Evolutionary conservation across 1,139 yeast species (phyloP).

Genomic region (Zygoascus sp.): DNA sequence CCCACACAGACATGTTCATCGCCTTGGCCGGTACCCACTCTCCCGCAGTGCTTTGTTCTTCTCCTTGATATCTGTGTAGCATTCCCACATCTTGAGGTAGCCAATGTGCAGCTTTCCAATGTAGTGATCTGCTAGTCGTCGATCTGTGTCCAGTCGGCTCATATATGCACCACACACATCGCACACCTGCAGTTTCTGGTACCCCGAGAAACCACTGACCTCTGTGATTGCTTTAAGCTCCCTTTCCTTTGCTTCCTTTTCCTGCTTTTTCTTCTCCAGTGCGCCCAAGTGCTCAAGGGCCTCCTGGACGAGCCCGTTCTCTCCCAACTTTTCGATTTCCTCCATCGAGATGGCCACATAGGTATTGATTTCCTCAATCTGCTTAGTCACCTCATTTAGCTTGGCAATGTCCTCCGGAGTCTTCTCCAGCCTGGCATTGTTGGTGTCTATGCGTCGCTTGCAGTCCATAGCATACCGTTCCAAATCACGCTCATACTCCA

Average conservation of each 20-base stretch:
- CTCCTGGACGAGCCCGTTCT: conserved; percentile 45
- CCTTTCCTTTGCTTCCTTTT: conserved; percentile 42
- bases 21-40: background rate
- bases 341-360: conserved; percentile 63
- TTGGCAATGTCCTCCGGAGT: conserved; percentile 72
- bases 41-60: conserved; percentile 24
- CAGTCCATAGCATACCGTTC: conserved; percentile 60
- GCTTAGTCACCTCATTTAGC: conserved; percentile 58
- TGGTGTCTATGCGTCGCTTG: conserved; percentile 59
- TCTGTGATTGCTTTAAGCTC: conserved; percentile 59
- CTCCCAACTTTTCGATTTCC: conserved; percentile 59
- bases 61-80: conserved; percentile 47
- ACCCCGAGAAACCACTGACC: conserved; percentile 78
- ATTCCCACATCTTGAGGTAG: conserved; percentile 68
- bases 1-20: no score
- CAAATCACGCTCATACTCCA: conserved; percentile 56
- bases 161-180: conserved; percentile 88
- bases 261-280: conserved; percentile 25
- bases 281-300: conserved; percentile 38
- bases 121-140: conserved; percentile 88
- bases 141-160: conserved; percentile 81
- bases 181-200: conserved; percentile 88
- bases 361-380: conserved; percentile 62
- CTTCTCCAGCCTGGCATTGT: conserved; percentile 65
- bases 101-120: conserved; percentile 84